A percentile compares a stretch with the other conserved stretches of the same genome.
These are phyloP conservation scores for Lactuca saligna DNA, from an alignment of 129 eudicot genomes.

Conservation along the genomic window DNA sequence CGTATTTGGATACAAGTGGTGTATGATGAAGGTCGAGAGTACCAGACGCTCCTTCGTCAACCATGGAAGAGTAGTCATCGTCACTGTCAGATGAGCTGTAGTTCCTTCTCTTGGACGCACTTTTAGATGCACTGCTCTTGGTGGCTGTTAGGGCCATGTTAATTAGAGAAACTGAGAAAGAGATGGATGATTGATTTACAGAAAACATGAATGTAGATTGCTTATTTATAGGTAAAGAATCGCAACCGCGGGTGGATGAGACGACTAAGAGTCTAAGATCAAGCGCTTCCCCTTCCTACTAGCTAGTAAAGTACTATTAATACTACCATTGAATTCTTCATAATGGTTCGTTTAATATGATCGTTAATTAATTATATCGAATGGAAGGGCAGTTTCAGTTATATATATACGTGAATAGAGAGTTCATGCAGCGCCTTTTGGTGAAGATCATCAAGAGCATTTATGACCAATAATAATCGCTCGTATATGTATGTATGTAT, in stretches of 20 bases:
- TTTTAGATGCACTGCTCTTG: constrained; percentile 23
- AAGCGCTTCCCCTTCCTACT: constrained; percentile 11
- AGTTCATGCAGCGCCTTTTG: neutral
- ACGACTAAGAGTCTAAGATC: neutral
- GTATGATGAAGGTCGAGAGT: constrained; percentile 11
- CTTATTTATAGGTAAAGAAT: constrained; percentile 17
- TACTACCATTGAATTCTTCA: neutral
- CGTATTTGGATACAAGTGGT: constrained; percentile 40
- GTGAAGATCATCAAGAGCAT: neutral
- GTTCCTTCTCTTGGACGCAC: constrained; percentile 19
- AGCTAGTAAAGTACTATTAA: neutral
- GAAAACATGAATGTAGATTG: constrained; percentile 4
- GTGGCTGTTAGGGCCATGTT: constrained; percentile 20
- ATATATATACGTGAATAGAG: neutral
- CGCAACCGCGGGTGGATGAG: neutral
- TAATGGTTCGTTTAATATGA: neutral
- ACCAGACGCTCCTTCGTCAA: neutral
- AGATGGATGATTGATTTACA: neutral
- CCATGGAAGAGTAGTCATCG: constrained; percentile 21
- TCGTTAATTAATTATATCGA: neutral
- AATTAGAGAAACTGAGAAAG: neutral
- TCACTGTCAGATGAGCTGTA: constrained; percentile 25
- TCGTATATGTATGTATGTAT: too few relatives aligned
- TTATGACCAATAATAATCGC: too few relatives aligned
- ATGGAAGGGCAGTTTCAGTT: constrained; percentile 6